A percentile compares a stretch with the other conserved stretches of the same genome.
These are phyloP conservation scores for Lentinula aciculospora DNA, from an alignment of 768 basidiomycete species.

Conservation along the genomic window DNA sequence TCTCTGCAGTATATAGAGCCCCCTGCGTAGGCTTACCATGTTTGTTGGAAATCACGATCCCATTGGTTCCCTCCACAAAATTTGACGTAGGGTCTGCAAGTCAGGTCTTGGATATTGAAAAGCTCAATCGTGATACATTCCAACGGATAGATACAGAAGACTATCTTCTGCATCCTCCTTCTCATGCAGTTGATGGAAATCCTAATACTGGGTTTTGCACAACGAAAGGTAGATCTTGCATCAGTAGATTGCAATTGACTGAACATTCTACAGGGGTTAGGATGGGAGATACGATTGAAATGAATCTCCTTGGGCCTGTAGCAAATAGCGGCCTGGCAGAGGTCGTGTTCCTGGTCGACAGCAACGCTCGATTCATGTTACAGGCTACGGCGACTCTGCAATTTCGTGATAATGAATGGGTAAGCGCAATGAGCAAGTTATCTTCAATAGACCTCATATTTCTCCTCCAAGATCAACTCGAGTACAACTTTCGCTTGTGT, in stretches of 20 bases:
- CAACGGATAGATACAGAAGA: constrained; percentile 25
- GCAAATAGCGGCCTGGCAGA: constrained; percentile 8
- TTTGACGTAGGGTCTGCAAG: constrained; percentile 15
- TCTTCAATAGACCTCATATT: no score
- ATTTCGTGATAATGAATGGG: constrained; percentile 14
- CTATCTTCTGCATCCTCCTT: constrained; percentile 42
- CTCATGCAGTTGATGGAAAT: constrained; percentile 53
- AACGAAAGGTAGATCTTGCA: constrained; percentile 32
- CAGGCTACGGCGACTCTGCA: neutral
- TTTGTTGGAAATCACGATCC: constrained; percentile 48
- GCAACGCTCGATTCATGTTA: constrained; percentile 15
- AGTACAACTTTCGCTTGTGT: neutral
- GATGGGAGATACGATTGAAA: constrained; percentile 22
- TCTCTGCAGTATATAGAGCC: constrained; percentile 19
- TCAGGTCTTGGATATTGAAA: constrained; percentile 40
- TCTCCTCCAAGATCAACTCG: neutral
- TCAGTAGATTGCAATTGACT: neutral
- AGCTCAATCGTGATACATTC: constrained; percentile 24
- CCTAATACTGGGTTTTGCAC: constrained; percentile 46
- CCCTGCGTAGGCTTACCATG: constrained; percentile 42
- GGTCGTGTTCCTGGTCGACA: constrained; percentile 24
- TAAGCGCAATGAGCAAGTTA: no score
- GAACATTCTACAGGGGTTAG: constrained; percentile 17
- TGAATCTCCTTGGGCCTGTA: constrained; percentile 16
- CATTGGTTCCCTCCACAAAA: constrained; percentile 28